phyloP scores from a whole-genome alignment of 257 asterid genomes.

The Solanum sitiens region DNA sequence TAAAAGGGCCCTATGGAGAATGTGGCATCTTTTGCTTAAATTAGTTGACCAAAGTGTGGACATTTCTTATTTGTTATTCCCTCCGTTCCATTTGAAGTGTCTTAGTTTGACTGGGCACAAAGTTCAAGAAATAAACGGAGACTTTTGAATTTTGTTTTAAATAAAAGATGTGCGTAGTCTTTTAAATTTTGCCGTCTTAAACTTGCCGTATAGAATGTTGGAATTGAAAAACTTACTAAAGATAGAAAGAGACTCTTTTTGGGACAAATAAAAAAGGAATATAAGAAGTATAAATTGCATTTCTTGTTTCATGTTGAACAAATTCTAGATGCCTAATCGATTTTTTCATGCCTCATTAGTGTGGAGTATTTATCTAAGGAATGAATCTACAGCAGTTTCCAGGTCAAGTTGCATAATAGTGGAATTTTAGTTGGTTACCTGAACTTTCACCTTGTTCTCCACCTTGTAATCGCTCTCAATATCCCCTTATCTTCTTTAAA shows the following conservation, averaged over 20 bases:
- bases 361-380: neutral
- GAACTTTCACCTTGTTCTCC: neutral
- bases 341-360: neutral
- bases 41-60: neutral
- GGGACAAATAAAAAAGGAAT: neutral
- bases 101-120: neutral
- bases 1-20: neutral
- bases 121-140: neutral
- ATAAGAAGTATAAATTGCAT: no score
- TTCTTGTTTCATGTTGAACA: neutral
- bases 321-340: neutral
- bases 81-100: neutral
- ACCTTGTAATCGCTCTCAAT: neutral
- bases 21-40: neutral
- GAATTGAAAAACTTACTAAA: neutral
- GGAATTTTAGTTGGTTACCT: neutral
- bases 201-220: neutral
- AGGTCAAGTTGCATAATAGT: neutral
- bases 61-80: neutral
- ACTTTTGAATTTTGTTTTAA: neutral
- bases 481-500: neutral
- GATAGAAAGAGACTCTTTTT: neutral
- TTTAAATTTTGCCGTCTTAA: accelerated
- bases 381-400: neutral
- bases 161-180: no score